Base-by-base conservation (phyloP, 75 land plant genomes). In the Cryptomeria japonica region DNA sequence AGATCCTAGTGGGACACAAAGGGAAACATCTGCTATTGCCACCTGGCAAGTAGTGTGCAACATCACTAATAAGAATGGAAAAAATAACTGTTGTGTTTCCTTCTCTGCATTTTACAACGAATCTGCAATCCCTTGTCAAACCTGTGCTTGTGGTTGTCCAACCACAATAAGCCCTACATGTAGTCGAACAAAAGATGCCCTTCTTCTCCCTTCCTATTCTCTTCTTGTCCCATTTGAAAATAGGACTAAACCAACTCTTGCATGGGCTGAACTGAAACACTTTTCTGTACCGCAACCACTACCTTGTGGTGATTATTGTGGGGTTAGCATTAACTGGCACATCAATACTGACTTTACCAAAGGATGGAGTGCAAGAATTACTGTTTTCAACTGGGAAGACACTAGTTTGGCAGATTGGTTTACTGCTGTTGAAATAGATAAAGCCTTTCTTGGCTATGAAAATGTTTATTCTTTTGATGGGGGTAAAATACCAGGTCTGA, bases 251-350 rank as follows among this genome's bases (percentile, higher is more conserved):
- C 91, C 91, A 89, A 90, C 95, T 12, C 85, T 87, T 39, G 96
- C 94, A 0, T 97, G 94, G 95, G 96, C 97, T 9, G 75, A 80
- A 34, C 61, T 96, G 28, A 91, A 95, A 32, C 93, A 94, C 76
- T 37, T 5, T 25, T 49, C 87, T 5, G 42, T 95, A 16, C 96
- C 99, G 0, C 55, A 73, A 12, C 90, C 89, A 4, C 42, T 95
- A 13, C 99, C 99, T 0, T 98, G 99, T 87, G 89, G 89, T 3
- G 99, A 97, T 85, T 90, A 98, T 85, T 98, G 99, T 85, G 96
- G 96, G 0, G 99, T 98, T 13, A 95, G 95, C 88, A 88, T 98
- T 58, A 98, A 98, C 89, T 98, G 99, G 99, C 99, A 98, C 80
- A 46, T 98, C 42, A 82, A 86, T 49, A 87, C 97, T 0, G 96